Evolutionary conservation across 805 yeast genomes (phyloP).

Genomic region (Clavispora santaluciae): DNA sequence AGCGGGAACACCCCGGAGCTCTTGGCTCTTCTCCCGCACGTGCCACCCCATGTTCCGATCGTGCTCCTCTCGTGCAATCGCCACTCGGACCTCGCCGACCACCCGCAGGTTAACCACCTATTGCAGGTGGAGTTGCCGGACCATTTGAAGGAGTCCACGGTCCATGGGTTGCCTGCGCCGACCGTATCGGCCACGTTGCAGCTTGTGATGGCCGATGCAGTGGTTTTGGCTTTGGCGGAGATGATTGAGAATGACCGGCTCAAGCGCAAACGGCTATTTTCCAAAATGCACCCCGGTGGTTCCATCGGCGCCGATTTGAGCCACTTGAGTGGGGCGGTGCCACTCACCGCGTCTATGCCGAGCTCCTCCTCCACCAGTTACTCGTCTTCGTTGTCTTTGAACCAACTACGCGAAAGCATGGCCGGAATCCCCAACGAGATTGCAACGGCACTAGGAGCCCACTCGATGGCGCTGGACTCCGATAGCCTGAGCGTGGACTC

Average conservation of each 20-base stretch:
- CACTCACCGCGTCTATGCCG: constrained; percentile 6
- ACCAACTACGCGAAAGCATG: constrained; percentile 8
- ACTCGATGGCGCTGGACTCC: background rate
- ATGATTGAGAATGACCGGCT: constrained; percentile 52
- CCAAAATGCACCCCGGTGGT: constrained; percentile 85
- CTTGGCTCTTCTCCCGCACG: constrained; percentile 50
- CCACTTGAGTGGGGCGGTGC: constrained; percentile 24
- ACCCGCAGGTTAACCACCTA: constrained; percentile 46
- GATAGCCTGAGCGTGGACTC: background rate
- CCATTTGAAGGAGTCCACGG: constrained; percentile 50
- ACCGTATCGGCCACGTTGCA: constrained; percentile 79
- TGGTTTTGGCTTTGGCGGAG: constrained; percentile 69
- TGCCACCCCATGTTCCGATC: constrained; percentile 49
- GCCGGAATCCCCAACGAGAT: background rate
- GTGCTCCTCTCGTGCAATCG: constrained; percentile 61
- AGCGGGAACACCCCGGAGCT: constrained; percentile 85
- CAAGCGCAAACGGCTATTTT: constrained; percentile 53
- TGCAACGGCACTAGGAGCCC: background rate
- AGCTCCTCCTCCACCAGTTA: constrained; percentile 9
- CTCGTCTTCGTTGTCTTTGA: constrained; percentile 15
- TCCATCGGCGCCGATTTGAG: constrained; percentile 62
- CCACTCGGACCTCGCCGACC: constrained; percentile 49
- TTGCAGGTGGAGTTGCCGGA: constrained; percentile 60
- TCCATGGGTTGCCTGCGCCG: constrained; percentile 84
- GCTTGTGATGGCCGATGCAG: constrained; percentile 72